Conservation (phyloP, 2,329 filamentous ascomycete genomes). For the Phaeosphaeriaceae sp. region DNA sequence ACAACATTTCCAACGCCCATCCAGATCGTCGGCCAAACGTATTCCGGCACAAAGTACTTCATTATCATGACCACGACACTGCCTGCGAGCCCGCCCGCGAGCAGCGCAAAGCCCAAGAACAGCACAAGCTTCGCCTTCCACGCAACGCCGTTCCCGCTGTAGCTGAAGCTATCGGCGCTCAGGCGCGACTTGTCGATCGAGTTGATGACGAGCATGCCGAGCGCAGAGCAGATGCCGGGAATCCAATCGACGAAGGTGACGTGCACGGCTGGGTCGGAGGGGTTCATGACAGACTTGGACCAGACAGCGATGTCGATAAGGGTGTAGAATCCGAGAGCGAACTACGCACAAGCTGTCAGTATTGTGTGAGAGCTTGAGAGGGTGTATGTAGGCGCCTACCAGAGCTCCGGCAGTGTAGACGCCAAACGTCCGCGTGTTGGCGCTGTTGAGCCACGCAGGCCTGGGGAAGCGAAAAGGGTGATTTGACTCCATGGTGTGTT, state of each 20-base stretch:
- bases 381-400: constrained; percentile 53
- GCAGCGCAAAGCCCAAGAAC: constrained; percentile 72
- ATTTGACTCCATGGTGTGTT: constrained; percentile 55
- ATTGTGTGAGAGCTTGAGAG: not conserved
- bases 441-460: constrained; percentile 71
- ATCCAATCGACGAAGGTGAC: constrained; percentile 77
- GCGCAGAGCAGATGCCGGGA: constrained; percentile 71
- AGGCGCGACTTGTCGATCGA: constrained; percentile 73
- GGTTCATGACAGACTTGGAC: constrained; percentile 68
- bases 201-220: constrained; percentile 77
- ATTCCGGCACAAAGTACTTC: constrained; percentile 69
- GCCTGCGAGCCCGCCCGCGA: constrained; percentile 72
- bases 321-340: constrained; percentile 73
- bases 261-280: constrained; percentile 62
- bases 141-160: constrained; percentile 70
- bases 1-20: constrained; percentile 72
- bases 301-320: constrained; percentile 71
- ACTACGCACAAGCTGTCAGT: constrained; percentile 53
- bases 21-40: constrained; percentile 68
- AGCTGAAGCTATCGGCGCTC: constrained; percentile 69
- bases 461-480: constrained; percentile 72
- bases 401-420: constrained; percentile 72
- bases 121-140: constrained; percentile 74
- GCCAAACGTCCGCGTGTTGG: constrained; percentile 67
- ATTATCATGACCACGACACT: constrained; percentile 72